phyloP scores from a whole-genome alignment of 2,329 filamentous ascomycete genomes.

The Pseudopyrenochaeta lycopersici region DNA sequence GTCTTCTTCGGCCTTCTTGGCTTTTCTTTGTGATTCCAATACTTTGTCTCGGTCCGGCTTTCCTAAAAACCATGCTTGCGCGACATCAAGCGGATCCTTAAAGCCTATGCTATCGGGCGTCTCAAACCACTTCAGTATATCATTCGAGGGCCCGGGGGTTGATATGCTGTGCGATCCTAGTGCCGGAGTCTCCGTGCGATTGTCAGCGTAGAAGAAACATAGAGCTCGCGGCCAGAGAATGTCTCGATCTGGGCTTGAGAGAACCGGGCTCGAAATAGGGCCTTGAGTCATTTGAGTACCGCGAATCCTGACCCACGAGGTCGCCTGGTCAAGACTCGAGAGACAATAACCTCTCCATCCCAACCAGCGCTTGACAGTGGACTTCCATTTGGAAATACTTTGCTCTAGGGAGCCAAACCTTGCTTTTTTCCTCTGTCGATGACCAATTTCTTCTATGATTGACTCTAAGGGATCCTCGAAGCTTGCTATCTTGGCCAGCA shows the following conservation, averaged over 20 bases:
- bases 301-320: conserved; percentile 44
- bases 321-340: conserved; percentile 29
- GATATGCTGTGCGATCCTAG: neutral
- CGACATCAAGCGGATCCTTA: conserved; percentile 44
- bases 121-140: conserved; percentile 41
- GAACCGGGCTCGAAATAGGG: conserved; percentile 19
- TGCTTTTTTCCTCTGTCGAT: conserved; percentile 36
- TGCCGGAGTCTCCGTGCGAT: neutral
- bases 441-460: conserved; percentile 24
- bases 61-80: conserved; percentile 48
- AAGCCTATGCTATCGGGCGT: conserved; percentile 41
- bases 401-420: conserved; percentile 37
- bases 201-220: conserved; percentile 37
- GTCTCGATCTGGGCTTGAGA: conserved; percentile 29
- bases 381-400: conserved; percentile 46
- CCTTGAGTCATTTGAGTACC: conserved; percentile 20
- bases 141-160: conserved; percentile 6
- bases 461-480: conserved; percentile 40
- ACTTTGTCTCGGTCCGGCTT: conserved; percentile 46
- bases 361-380: conserved; percentile 44
- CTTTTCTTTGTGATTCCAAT: conserved; percentile 50
- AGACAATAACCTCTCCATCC: conserved; percentile 45
- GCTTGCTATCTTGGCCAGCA: conserved; percentile 39
- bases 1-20: conserved; percentile 58
- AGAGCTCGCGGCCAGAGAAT: conserved; percentile 48